Conservation (phyloP, 2,329 filamentous ascomycete species). For the Pseudogymnoascus sp. region DNA sequence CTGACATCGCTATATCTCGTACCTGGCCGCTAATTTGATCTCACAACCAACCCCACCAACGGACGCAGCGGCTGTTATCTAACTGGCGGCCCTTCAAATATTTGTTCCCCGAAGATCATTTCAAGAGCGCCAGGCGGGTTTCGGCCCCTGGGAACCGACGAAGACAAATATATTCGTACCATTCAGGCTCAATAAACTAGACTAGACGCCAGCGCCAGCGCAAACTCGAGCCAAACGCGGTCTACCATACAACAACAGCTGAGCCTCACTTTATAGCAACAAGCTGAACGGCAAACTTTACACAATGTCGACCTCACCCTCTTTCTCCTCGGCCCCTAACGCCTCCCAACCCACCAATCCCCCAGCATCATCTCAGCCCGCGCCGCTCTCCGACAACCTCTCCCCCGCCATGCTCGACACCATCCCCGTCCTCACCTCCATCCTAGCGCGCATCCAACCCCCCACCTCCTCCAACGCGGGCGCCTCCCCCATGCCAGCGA, state of each 20-base stretch:
- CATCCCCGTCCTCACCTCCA: slow-evolving; percentile 69
- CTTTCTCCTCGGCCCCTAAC: slow-evolving; percentile 3
- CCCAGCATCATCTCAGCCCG: slow-evolving; percentile 29
- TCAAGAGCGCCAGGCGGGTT: neutral
- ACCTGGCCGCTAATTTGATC: neutral
- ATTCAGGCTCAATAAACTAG: neutral
- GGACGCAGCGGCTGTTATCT: neutral
- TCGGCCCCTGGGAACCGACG: neutral
- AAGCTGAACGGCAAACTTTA: neutral
- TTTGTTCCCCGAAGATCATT: neutral
- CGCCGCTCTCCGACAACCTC: slow-evolving; percentile 49
- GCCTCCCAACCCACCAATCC: slow-evolving; percentile 14
- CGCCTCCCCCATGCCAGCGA: slow-evolving; percentile 14
- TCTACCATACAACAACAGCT: neutral
- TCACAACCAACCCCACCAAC: neutral
- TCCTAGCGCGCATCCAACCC: slow-evolving; percentile 64
- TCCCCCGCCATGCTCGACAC: slow-evolving; percentile 79
- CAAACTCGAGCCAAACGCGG: neutral
- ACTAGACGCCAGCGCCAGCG: neutral
- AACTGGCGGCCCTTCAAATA: neutral
- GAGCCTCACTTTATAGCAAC: neutral
- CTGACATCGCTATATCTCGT: neutral
- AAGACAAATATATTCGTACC: neutral
- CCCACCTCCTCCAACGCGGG: slow-evolving; percentile 32
- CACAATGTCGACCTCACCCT: slow-evolving; percentile 19